Conservation (phyloP, 805 yeast species). For the Spathaspora arborariae region DNA sequence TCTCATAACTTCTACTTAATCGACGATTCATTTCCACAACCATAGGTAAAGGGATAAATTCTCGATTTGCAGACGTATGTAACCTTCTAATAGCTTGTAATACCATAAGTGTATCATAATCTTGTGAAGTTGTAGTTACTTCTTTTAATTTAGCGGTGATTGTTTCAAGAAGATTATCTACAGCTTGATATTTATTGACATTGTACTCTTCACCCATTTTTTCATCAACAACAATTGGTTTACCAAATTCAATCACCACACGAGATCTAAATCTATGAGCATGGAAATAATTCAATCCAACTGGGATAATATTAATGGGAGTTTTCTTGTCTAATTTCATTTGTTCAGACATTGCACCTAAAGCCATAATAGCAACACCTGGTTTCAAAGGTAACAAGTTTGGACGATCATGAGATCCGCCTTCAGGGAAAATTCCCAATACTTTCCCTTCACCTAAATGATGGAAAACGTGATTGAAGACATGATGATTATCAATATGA, state of each 20-base stretch:
- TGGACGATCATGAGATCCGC: conserved; percentile 42
- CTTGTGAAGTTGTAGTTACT: conserved; percentile 39
- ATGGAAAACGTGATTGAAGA: conserved; percentile 35
- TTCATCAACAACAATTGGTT: conserved; percentile 33
- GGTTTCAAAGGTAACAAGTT: conserved; percentile 41
- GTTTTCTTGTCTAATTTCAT: conserved; percentile 11
- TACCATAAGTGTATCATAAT: conserved; percentile 40
- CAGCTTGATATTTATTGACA: conserved; percentile 23
- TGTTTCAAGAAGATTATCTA: conserved; percentile 22
- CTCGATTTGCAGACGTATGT: conserved; percentile 31
- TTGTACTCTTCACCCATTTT: conserved; percentile 24
- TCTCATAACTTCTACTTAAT: conserved; percentile 33
- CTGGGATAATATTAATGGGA: conserved; percentile 34
- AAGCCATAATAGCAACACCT: conserved; percentile 44
- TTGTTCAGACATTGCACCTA: conserved; percentile 35
- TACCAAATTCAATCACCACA: conserved; percentile 41
- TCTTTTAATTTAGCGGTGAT: conserved; percentile 34
- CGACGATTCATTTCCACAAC: conserved; percentile 42
- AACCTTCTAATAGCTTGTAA: conserved; percentile 41
- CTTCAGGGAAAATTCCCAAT: conserved; percentile 42
- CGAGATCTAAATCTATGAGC: conserved; percentile 39
- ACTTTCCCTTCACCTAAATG: conserved; percentile 31
- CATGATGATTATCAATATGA: conserved; percentile 33
- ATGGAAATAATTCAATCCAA: conserved; percentile 41
- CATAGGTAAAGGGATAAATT: conserved; percentile 35